A percentile compares a stretch with the other conserved stretches of the same genome.
These are phyloP conservation scores for Aspergillus nanangensis DNA, from an alignment of 495 filamentous ascomycete species.

Conservation along the genomic window DNA sequence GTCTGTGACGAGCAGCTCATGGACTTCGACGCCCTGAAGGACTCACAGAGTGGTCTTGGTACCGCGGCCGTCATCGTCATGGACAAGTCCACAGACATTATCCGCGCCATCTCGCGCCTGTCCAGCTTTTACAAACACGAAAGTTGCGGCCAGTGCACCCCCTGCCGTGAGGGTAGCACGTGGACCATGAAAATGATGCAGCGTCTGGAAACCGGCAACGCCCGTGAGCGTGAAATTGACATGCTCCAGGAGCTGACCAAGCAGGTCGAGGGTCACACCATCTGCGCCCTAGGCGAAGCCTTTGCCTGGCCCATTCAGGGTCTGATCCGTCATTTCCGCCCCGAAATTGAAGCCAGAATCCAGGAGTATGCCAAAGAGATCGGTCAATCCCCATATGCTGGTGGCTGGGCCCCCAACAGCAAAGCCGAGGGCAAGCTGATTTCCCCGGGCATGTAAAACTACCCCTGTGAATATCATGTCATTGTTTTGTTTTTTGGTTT, in stretches of 20 bases:
- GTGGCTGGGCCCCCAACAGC: conserved; percentile 81
- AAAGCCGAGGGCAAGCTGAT: conserved; percentile 75
- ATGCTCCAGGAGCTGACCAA: conserved; percentile 99
- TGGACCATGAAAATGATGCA: conserved; percentile 99
- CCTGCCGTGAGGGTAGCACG: conserved; percentile 93
- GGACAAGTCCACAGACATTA: conserved; percentile 95
- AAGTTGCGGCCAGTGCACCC: conserved; percentile 96
- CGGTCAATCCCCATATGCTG: conserved; percentile 66
- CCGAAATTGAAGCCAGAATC: conserved; percentile 88
- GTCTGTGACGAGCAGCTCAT: conserved; percentile 93
- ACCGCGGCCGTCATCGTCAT: conserved; percentile 99
- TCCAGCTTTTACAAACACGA: conserved; percentile 98
- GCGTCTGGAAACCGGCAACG: conserved; percentile 87
- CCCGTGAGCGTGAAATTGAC: conserved; percentile 88
- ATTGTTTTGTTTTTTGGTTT: no score
- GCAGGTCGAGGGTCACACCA: conserved; percentile 98
- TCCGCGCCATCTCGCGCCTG: conserved; percentile 86
- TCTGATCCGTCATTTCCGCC: conserved; percentile 94
- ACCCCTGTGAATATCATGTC: not conserved
- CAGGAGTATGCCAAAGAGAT: conserved; percentile 62
- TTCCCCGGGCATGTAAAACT: conserved; percentile 65
- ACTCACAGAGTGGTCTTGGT: conserved; percentile 91
- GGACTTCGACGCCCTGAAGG: conserved; percentile 98
- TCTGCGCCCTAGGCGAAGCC: conserved; percentile 95
- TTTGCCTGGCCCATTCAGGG: conserved; percentile 99